Conservation (phyloP, 352 stramenopile species). For the Blastocystis sp. region DNA sequence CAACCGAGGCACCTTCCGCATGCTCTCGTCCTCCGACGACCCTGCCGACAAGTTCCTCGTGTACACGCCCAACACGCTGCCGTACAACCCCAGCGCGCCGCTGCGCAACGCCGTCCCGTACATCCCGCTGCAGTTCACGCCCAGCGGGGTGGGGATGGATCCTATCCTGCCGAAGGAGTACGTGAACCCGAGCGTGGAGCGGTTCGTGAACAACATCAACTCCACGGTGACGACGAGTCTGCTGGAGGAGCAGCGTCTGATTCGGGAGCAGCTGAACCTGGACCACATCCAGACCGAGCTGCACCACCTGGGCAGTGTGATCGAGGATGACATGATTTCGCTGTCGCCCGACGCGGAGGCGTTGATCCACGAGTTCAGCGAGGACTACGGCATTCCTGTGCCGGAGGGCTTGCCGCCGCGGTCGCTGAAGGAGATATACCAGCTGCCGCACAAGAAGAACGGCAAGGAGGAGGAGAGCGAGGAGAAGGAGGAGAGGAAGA, state of each 20-base stretch:
- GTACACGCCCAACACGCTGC: constrained; percentile 63
- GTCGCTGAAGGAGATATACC: constrained; percentile 70
- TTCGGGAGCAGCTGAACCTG: constrained; percentile 43
- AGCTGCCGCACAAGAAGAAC: constrained; percentile 65
- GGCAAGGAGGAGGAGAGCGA: constrained; percentile 3
- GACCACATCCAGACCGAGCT: constrained; percentile 52
- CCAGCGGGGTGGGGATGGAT: constrained; percentile 15
- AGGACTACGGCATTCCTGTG: constrained; percentile 31
- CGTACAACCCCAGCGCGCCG: constrained; percentile 56
- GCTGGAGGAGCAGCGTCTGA: constrained; percentile 31
- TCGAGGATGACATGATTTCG: constrained; percentile 54
- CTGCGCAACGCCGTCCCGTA: constrained; percentile 58
- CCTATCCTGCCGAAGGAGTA: constrained; percentile 29
- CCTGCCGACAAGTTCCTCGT: constrained; percentile 66
- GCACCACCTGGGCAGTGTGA: constrained; percentile 41
- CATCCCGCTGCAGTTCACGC: constrained; percentile 44
- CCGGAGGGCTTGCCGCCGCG: constrained; percentile 28
- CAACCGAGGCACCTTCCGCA: constrained; percentile 38
- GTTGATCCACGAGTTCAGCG: constrained; percentile 30
- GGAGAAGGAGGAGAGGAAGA: constrained; percentile 18
- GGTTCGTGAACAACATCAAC: constrained; percentile 29
- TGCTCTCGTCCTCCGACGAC: constrained; percentile 42
- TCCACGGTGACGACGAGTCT: neutral
- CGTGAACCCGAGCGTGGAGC: constrained; percentile 40
- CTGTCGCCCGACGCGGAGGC: constrained; percentile 39